A percentile compares a stretch with the other conserved stretches of the same genome.
phyloP scores from a whole-genome alignment of 495 filamentous ascomycete genomes.

The Mytilinidion resinicola region DNA sequence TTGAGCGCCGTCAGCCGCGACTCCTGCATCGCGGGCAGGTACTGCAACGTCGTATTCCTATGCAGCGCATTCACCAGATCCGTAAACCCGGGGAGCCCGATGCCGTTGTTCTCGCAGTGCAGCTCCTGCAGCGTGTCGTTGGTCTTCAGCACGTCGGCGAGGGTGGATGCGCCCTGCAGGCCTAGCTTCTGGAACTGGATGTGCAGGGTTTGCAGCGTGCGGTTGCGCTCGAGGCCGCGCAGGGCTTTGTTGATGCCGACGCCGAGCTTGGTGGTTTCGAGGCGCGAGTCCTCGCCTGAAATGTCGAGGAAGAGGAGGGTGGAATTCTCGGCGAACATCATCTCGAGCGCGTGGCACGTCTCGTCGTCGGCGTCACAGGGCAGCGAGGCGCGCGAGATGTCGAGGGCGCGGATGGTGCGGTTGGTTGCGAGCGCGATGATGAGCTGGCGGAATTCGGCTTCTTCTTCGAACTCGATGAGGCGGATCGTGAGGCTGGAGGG shows the following conservation, averaged over 20 bases:
- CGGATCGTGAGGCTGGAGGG: constrained; percentile 72
- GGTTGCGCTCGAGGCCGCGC: constrained; percentile 69
- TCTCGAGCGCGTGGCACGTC: constrained; percentile 64
- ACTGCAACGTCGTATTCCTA: constrained; percentile 58
- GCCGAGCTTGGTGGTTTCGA: constrained; percentile 81
- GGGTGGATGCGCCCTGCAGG: constrained; percentile 64
- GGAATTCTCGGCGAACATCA: constrained; percentile 71
- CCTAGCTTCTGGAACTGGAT: constrained; percentile 50
- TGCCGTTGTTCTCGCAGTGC: constrained; percentile 72
- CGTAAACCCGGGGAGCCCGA: constrained; percentile 71
- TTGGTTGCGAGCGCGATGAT: constrained; percentile 67
- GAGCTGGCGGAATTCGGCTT: constrained; percentile 67
- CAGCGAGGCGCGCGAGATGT: constrained; percentile 81
- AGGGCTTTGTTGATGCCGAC: constrained; percentile 74
- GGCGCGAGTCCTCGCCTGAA: constrained; percentile 80
- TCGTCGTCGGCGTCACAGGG: constrained; percentile 69
- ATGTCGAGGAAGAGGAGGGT: constrained; percentile 75
- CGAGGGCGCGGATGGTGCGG: constrained; percentile 67
- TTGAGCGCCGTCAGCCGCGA: constrained; percentile 58
- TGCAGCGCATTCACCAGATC: constrained; percentile 67
- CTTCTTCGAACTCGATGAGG: constrained; percentile 79
- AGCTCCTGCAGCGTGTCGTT: constrained; percentile 62
- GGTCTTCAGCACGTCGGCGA: constrained; percentile 67
- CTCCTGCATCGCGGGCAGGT: constrained; percentile 59
- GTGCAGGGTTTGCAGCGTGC: constrained; percentile 62